phyloP scores from a whole-genome alignment of 1,139 yeast genomes.

The Candida labiduridarum region DNA sequence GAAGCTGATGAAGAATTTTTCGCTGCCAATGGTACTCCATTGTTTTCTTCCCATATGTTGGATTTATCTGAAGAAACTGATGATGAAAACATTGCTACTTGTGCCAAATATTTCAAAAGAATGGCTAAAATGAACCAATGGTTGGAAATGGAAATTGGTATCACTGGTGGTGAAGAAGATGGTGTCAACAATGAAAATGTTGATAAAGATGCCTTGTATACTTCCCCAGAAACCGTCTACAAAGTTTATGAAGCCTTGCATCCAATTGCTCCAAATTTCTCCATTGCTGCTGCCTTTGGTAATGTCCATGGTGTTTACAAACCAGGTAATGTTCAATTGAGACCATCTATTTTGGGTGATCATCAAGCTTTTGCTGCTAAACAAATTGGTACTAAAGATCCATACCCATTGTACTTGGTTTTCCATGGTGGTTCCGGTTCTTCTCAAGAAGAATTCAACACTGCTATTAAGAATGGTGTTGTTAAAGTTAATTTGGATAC shows the following conservation, averaged over 20 bases:
- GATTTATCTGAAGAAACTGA: constrained; percentile 97
- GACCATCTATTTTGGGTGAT: constrained; percentile 92
- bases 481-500: constrained; percentile 99
- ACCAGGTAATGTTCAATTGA: constrained; percentile 96
- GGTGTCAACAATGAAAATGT: constrained; percentile 99
- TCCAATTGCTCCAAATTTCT: constrained; percentile 95
- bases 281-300: constrained; percentile 99
- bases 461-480: constrained; percentile 91
- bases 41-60: constrained; percentile 98
- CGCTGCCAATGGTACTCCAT: constrained; percentile 85
- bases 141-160: constrained; percentile 99
- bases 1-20: constrained; percentile 94
- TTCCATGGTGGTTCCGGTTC: constrained; percentile 99
- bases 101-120: constrained; percentile 94
- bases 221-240: constrained; percentile 94
- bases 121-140: constrained; percentile 95
- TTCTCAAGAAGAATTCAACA: constrained; percentile 84
- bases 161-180: constrained; percentile 99
- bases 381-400: constrained; percentile 54
- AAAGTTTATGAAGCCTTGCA: constrained; percentile 87
- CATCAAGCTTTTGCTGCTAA: constrained; percentile 87
- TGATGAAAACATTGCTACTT: constrained; percentile 91
- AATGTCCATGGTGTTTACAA: constrained; percentile 99
- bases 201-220: constrained; percentile 84
- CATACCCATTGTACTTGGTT: constrained; percentile 90